Base-by-base conservation (phyloP, 352 stramenopile species). In the Phytopythium ostracodes region DNA sequence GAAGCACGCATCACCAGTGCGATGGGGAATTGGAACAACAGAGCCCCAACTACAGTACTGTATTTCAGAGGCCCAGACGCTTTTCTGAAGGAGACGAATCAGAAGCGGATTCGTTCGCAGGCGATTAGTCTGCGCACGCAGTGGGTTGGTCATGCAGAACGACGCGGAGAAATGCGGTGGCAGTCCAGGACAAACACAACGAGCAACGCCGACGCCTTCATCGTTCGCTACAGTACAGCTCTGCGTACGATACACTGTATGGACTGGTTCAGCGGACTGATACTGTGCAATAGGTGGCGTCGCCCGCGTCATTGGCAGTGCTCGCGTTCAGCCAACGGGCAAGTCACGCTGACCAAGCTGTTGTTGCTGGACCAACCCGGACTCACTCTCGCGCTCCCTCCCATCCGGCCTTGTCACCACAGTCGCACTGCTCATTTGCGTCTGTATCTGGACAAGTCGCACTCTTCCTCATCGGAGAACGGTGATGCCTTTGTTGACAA, bases 31-130 rank as follows among this genome's bases (percentile, higher is more conserved):
- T n/a, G 40, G 40, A 44, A 44, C 40, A 44, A 44, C 40, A 44
- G 40, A 3, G 29, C 7, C 4, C 29, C 4, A 33, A n/a, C n/a
- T n/a, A n/a, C n/a, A n/a, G n/a, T n/a, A n/a, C n/a, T 11, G 42
- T 10, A 10, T 20, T 49, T 49, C 42, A 49, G 42, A 49, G 7
- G n/a, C 20, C 42, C 12, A 18, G 29, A 33, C 42, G 20, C 42
- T 9, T 49, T 49, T 49, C 42, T 49, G 42, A 49, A 49, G 42
- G 42, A 44, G 40, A 44, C 40, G 40, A 44, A 44, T 44, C n/a
- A 18, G 42, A 24, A 20, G 15, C 42, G 42, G 42, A 49, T 20
- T 49, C 42, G 29, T 7, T 33, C 29, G 29, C 29, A 33, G 31
- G 33, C 33, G 42, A 49, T 49, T 49, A 49, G 42, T 49, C 42